Evolutionary conservation across 129 eudicot genomes (phyloP).

Genomic region (Sambucus nigra): DNA sequence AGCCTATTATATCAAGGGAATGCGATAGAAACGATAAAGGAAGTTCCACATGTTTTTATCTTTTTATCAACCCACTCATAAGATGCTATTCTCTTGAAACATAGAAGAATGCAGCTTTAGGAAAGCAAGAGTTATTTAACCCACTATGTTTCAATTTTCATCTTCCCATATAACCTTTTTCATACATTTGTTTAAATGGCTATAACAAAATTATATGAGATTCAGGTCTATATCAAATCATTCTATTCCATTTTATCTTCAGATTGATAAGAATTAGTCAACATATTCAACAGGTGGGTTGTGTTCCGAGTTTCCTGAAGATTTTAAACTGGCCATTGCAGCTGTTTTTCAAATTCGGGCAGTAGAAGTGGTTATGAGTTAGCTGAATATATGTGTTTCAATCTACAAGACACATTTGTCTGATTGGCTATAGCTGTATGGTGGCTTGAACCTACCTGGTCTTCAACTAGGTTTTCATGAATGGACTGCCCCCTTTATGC

Average conservation of each 20-base stretch:
- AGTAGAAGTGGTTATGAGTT: slow-evolving; percentile 12
- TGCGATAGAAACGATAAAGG: no score
- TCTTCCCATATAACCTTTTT: no score
- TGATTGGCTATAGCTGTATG: slow-evolving; percentile 6
- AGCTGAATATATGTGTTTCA: slow-evolving; percentile 17
- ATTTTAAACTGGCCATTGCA: slow-evolving; percentile 9
- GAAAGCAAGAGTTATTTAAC: neutral
- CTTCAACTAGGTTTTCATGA: neutral
- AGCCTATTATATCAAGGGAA: no score
- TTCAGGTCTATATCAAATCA: neutral
- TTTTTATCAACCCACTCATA: no score
- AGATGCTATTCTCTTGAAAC: no score
- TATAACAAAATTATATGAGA: neutral
- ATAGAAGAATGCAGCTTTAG: no score
- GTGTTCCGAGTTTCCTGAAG: slow-evolving; percentile 13
- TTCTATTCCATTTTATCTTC: neutral
- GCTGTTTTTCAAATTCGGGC: slow-evolving; percentile 7
- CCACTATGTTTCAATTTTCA: neutral
- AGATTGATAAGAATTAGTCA: slow-evolving; percentile 3
- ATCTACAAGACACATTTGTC: slow-evolving; percentile 12
- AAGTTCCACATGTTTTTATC: no score
- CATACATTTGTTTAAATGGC: no score
- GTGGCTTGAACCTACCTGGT: neutral
- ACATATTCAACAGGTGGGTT: slow-evolving; percentile 26
- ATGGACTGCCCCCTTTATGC: neutral